Percentiles rank a stretch among this genome's conserved stretches.
Evolutionary conservation across 768 basidiomycete species (phyloP).

Genomic region (Lanmaoa pseudosensibilis): DNA sequence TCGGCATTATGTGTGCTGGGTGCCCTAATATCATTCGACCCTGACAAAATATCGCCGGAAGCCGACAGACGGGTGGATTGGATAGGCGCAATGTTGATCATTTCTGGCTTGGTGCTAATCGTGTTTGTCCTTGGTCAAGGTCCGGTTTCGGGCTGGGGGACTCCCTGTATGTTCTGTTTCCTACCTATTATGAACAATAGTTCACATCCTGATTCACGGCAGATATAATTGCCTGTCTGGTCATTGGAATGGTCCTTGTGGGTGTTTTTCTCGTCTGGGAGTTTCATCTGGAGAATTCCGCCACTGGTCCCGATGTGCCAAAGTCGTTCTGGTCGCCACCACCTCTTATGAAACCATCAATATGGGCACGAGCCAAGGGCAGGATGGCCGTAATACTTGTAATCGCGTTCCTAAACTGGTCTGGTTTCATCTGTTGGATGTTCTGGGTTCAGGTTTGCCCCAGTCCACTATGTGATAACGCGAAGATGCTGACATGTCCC

Average conservation of each 20-base stretch:
- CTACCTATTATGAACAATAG: constrained; percentile 16
- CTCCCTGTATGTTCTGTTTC: constrained; percentile 43
- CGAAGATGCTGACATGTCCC: neutral
- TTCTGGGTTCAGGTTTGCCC: constrained; percentile 48
- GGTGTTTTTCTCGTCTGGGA: constrained; percentile 67
- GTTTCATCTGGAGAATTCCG: constrained; percentile 48
- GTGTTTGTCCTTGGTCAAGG: constrained; percentile 75
- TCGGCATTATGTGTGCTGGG: constrained; percentile 50
- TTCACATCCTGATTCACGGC: constrained; percentile 6
- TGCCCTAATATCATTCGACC: constrained; percentile 60
- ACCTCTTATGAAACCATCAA: constrained; percentile 61
- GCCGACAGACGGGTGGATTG: constrained; percentile 63
- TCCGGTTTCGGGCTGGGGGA: constrained; percentile 62
- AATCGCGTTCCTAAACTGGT: constrained; percentile 67
- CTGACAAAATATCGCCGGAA: constrained; percentile 45
- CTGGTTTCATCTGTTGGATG: constrained; percentile 52
- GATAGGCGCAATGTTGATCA: constrained; percentile 69
- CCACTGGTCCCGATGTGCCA: constrained; percentile 9
- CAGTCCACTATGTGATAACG: neutral
- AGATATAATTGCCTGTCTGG: constrained; percentile 73
- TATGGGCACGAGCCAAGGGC: constrained; percentile 64
- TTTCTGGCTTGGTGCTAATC: constrained; percentile 65
- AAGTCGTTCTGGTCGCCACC: constrained; percentile 44
- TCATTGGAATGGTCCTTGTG: constrained; percentile 59
- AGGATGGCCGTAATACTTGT: constrained; percentile 59